Percentiles rank a stretch among this genome's conserved stretches.
These are phyloP conservation scores for Colletotrichum paranaense DNA, from an alignment of 2,329 filamentous ascomycete species.

Conservation along the genomic window DNA sequence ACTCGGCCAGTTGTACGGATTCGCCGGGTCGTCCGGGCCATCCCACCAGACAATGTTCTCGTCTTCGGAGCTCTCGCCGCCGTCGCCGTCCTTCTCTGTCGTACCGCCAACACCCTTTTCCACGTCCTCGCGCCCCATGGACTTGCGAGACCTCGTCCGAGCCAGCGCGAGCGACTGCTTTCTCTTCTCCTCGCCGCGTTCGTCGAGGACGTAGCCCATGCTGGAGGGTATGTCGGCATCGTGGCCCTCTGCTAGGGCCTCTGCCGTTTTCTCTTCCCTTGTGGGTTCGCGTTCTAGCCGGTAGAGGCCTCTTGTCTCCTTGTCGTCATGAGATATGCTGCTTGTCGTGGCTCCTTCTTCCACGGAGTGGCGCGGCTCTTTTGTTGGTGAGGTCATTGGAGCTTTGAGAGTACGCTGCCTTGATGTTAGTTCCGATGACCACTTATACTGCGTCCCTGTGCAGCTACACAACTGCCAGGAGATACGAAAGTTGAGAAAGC, in stretches of 20 bases:
- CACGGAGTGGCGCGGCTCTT: background rate
- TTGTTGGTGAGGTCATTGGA: background rate
- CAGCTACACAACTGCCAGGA: background rate
- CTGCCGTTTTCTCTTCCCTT: conserved; percentile 46
- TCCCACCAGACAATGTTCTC: conserved; percentile 60
- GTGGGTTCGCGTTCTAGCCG: conserved; percentile 14
- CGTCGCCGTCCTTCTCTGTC: background rate
- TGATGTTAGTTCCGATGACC: background rate
- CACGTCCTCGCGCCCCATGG: background rate
- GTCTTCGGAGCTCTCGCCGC: conserved; percentile 38
- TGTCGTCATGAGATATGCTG: background rate
- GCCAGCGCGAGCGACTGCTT: conserved; percentile 51
- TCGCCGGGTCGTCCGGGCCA: conserved; percentile 56
- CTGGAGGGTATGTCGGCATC: conserved; percentile 62
- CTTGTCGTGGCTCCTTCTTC: background rate
- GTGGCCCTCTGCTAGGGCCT: conserved; percentile 58
- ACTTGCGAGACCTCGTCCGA: conserved; percentile 16
- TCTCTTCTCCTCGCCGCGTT: conserved; percentile 50
- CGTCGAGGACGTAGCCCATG: conserved; percentile 55
- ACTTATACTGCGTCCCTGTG: background rate
- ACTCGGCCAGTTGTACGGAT: conserved; percentile 63
- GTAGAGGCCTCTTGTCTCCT: background rate
- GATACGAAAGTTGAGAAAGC: background rate
- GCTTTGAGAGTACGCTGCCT: background rate
- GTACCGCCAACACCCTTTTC: background rate